A percentile compares a stretch with the other conserved stretches of the same genome.
Evolutionary conservation across 2,329 filamentous ascomycete genomes (phyloP).

Genomic region (Mollisia scopiformis): DNA sequence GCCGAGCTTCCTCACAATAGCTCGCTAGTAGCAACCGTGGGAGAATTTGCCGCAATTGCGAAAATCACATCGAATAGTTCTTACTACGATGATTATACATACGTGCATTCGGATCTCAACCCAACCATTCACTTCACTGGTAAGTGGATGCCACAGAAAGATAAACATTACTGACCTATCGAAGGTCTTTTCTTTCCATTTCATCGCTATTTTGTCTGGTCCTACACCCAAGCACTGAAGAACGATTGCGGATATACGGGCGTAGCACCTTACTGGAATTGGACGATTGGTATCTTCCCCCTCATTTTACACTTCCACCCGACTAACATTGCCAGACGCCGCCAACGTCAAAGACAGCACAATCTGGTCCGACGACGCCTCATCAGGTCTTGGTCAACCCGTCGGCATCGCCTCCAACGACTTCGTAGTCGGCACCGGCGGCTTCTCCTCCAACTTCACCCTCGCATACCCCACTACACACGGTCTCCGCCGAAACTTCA

Average conservation of each 20-base stretch:
- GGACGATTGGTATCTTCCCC: constrained; percentile 6
- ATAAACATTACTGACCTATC: neutral
- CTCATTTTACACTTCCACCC: neutral
- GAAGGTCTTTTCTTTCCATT: neutral
- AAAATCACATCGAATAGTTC: neutral
- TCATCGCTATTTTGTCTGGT: constrained; percentile 8
- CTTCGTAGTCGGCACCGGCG: constrained; percentile 4
- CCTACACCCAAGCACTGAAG: neutral
- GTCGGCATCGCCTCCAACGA: constrained; percentile 1
- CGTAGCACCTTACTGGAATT: constrained; percentile 8
- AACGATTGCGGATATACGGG: constrained; percentile 3
- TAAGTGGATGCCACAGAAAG: neutral
- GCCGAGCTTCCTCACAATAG: neutral
- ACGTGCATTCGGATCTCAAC: neutral
- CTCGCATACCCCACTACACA: constrained; percentile 7
- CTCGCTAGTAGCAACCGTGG: neutral
- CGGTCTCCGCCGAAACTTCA: constrained; percentile 9
- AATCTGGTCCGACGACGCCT: constrained; percentile 8
- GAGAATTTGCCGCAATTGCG: neutral
- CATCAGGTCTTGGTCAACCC: constrained; percentile 1
- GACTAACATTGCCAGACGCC: neutral
- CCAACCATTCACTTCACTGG: neutral
- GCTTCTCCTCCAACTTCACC: constrained; percentile 10
- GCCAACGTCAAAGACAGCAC: neutral
- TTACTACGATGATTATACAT: neutral